phyloP scores from a whole-genome alignment of 805 yeast genomes.

The Barnettozyma sucrosica region DNA sequence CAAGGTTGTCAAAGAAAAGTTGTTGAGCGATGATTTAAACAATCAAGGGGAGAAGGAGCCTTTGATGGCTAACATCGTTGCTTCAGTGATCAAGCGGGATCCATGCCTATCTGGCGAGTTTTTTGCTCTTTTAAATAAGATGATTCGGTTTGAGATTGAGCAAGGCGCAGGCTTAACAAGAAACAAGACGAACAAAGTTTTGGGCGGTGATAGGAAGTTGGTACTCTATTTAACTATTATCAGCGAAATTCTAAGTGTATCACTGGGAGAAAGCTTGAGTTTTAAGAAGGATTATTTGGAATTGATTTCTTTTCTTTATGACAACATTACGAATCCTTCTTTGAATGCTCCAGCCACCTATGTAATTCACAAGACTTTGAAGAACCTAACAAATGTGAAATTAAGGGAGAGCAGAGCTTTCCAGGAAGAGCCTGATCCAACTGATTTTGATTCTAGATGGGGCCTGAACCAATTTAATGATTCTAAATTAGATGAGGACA shows the following conservation, averaged over 20 bases:
- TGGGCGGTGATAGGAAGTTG: constrained; percentile 73
- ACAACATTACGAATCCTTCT: constrained; percentile 40
- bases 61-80: constrained; percentile 65
- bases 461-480: constrained; percentile 64
- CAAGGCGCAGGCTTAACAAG: constrained; percentile 77
- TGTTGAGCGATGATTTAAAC: constrained; percentile 50
- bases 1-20: constrained; percentile 30
- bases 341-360: constrained; percentile 55
- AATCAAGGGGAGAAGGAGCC: constrained; percentile 57
- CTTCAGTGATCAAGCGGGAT: constrained; percentile 62
- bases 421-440: constrained; percentile 36
- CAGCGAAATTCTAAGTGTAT: constrained; percentile 64
- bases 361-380: constrained; percentile 60
- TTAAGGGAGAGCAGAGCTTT: constrained; percentile 50
- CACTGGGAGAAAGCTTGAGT: constrained; percentile 45
- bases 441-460: constrained; percentile 50
- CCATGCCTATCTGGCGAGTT: constrained; percentile 20
- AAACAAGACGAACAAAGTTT: constrained; percentile 52
- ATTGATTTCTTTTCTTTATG: constrained; percentile 26
- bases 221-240: constrained; percentile 66
- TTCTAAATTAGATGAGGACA: constrained; percentile 41
- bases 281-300: constrained; percentile 41
- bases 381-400: constrained; percentile 56
- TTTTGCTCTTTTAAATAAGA: constrained; percentile 28
- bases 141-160: constrained; percentile 58